Base-by-base conservation (phyloP, 768 basidiomycete species). In the Suillus sp. region DNA sequence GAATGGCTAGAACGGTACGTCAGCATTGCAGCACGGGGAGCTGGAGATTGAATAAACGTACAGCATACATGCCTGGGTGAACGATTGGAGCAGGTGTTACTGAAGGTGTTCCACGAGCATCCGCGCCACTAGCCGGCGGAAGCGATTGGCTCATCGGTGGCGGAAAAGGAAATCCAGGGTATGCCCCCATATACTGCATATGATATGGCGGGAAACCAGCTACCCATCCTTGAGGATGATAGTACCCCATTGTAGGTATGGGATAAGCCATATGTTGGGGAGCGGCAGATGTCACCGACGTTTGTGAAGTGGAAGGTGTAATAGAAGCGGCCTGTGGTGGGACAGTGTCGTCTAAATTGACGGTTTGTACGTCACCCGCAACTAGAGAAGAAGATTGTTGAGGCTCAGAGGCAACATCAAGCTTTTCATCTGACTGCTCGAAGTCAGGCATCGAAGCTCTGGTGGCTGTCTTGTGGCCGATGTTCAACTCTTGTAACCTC, bases 161-260 rank as follows among this genome's bases (percentile, higher is more conserved):
- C 61, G 77, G 71, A 25, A 81, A 65, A 18, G 81, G 71, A 73
- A 82, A 84, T 7, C 79, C 76, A n/a, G 81, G 70, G 66, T 81
- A 86, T 34, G 80, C 79, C 20, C 76, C 69, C 62, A 83, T 75
- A 63, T 82, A 86, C 34, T 84, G 81, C 64, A 86, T 69, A 37
- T 81, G 83, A 66, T 84, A 88, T 27, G 80, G 81, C 64, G 82
- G 70, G 69, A 81, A 86, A 13, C 81, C 77, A 43, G 81, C 81
- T 55, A 84, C 72, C 88, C 87, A 88, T 38, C 82, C 78, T 50
- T 78, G 75, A 30, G 78, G 73, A 43, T 77, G 77, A 69, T 81
- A 83, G 66, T 81, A 86, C 27, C 78, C 80, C n/a, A 79, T 71
- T 30, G 78, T 70, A 11, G 81, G 76, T 37, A 80, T 61, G 16